These are phyloP conservation scores for Physcomitrium patens DNA, from an alignment of 225 moss, liverwort and hornwort species.

Conservation along the genomic window DNA sequence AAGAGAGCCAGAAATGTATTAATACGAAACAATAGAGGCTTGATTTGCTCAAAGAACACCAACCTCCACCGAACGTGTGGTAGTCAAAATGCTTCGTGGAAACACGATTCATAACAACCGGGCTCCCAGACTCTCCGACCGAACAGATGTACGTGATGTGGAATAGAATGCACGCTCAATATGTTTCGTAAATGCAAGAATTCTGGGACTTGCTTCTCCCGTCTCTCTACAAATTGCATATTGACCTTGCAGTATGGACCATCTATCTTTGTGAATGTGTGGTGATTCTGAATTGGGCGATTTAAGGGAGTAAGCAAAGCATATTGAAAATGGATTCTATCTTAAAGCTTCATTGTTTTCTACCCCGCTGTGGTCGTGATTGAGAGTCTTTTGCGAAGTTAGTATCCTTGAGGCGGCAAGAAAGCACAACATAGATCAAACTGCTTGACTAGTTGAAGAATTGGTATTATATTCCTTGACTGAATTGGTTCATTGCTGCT, in stretches of 20 bases:
- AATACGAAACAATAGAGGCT: not conserved
- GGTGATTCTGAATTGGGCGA: too few relatives aligned
- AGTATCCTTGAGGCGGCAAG: not conserved
- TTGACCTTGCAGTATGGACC: too few relatives aligned
- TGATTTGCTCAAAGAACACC: not conserved
- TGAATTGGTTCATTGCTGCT: slow-evolving; percentile 8
- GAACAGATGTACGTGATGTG: not conserved
- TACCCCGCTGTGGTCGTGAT: not conserved
- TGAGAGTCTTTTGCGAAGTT: not conserved
- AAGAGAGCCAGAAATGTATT: not conserved
- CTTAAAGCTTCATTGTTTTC: not conserved
- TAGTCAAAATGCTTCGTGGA: not conserved
- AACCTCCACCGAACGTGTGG: not conserved
- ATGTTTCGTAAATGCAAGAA: too few relatives aligned
- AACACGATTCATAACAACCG: not conserved
- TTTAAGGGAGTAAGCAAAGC: too few relatives aligned
- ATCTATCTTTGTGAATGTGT: too few relatives aligned
- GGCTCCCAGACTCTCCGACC: not conserved
- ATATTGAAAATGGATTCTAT: too few relatives aligned
- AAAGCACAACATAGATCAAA: not conserved
- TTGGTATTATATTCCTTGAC: not conserved
- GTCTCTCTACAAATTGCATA: too few relatives aligned
- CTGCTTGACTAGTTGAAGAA: not conserved
- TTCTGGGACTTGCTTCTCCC: too few relatives aligned
- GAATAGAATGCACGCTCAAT: too few relatives aligned